Evolutionary conservation across 768 basidiomycete species (phyloP), one percentile per base, ranked within the genome.

Genomic region (Calvatia gigantea): DNA sequence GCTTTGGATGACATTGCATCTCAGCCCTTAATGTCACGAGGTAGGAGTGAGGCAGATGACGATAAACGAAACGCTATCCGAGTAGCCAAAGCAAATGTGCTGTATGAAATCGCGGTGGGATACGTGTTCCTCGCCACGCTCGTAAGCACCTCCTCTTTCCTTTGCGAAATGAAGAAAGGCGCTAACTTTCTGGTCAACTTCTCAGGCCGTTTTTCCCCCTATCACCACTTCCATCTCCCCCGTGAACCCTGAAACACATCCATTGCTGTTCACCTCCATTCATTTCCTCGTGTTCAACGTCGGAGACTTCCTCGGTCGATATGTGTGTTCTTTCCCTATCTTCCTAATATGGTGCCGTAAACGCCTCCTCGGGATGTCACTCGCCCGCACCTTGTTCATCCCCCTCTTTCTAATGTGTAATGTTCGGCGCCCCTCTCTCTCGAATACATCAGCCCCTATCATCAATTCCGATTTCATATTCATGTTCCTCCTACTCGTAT

Each of bases 341-440:
- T 68, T 94, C 19, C 68, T 85, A 29, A 72, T 93, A 50, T 93
- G 90, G 84, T 85, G 84, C 3, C 79, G 82, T 4, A 77, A 73
- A 21, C 78, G 78, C 31, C 78, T 95, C 35, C 66, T 92, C 14
- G 64, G 66, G 5, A 70, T 91, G 23, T 86, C 92, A 14, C 66
- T 89, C 38, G 68, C 82, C 3, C 84, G 94, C 52, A 88, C 86
- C 1, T 64, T 93, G 31, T 95, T 96, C 72, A 82, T 97, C 45
- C 92, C 92, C 28, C 63, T 94, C 38, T 87, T 96, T 69, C 77
- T 96, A n/a, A 75, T 87, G 70, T 96, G 94, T 77, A 97, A 97
- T 65, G 71, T 95, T 38, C 82, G 85, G 60, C 80, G 77, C 41
- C 73, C 75, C 28, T 61, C 64, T 37, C 60, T 71, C 1, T 54